Base-by-base conservation (phyloP, 1,284 basidiomycete species). In the Coriolopsis trogii region DNA sequence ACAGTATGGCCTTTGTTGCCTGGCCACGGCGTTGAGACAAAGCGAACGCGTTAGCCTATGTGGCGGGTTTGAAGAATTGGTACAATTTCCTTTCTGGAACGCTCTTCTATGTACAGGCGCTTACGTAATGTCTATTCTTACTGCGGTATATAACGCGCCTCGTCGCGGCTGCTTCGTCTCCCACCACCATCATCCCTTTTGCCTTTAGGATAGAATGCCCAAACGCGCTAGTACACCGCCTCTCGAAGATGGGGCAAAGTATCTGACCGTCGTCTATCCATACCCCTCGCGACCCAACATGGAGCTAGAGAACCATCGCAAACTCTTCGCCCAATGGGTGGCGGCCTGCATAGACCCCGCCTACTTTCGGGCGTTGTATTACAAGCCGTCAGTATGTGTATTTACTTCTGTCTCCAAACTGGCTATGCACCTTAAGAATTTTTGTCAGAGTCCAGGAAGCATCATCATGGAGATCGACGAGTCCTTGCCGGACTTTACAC, bases 381-480 rank as follows among this genome's bases (percentile, higher is more conserved):
- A 85, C 63, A 87, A 85, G 58, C 84, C 87, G 0, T 78, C 70
- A 38, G 87, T 87, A 58, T 3, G 56, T 50, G n/a, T n/a, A n/a
- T n/a, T n/a, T n/a, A n/a, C n/a, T n/a, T n/a, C n/a, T n/a, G n/a
- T n/a, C n/a, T n/a, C n/a, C n/a, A n/a, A n/a, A n/a, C n/a, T n/a
- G n/a, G n/a, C n/a, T n/a, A n/a, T n/a, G n/a, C 31, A 51, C 41
- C 41, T 48, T 21, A n/a, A 29, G 6, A 15, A 8, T 7, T n/a
- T n/a, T 15, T 5, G 26, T 36, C 55, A 88, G 85, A 76, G 84
- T 2, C 76, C 79, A 16, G 82, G 78, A 26, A 85, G 82, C 74
- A 75, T 89, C 26, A 73, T 89, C 33, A 71, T 88, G 41, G 85
- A 88, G 55, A 67, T 90, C 45, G 71, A 71, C 30, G 75, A 78